A percentile compares a stretch with the other conserved stretches of the same genome.
These are phyloP conservation scores for Hypoxylon crocopeplum DNA, from an alignment of 495 filamentous ascomycete genomes.

Conservation along the genomic window DNA sequence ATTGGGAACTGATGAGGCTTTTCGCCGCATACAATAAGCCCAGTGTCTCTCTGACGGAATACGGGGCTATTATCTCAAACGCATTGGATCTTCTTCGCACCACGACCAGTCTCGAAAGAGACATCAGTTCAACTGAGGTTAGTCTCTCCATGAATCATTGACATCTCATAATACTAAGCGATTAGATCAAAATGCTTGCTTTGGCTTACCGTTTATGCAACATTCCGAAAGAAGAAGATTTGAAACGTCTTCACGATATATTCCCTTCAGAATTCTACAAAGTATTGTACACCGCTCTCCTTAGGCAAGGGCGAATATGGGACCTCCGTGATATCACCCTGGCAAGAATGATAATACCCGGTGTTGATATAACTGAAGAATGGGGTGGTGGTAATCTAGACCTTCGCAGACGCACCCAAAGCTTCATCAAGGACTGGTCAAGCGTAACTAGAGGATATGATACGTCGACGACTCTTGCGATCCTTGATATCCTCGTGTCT, in stretches of 20 bases:
- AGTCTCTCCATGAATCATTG: not conserved
- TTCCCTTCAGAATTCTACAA: conserved; percentile 3
- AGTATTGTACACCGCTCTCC: not conserved
- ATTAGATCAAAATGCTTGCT: conserved; percentile 17
- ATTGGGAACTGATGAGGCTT: conserved; percentile 7
- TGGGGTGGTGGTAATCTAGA: conserved; percentile 1
- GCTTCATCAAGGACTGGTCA: conserved; percentile 15
- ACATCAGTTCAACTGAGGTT: conserved; percentile 19
- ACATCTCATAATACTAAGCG: not conserved
- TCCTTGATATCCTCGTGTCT: conserved; percentile 18
- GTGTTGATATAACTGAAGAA: not conserved
- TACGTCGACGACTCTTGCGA: conserved; percentile 12
- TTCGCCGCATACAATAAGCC: conserved; percentile 1
- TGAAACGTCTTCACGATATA: not conserved
- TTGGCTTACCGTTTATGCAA: not conserved
- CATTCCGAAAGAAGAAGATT: not conserved
- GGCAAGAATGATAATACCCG: not conserved
- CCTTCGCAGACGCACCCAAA: not conserved
- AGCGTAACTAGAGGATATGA: not conserved
- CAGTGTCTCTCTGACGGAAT: not conserved
- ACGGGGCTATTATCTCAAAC: not conserved
- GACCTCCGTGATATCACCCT: conserved; percentile 19
- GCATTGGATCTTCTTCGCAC: not conserved
- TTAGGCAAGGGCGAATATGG: conserved; percentile 24
- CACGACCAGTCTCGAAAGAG: not conserved